These are phyloP conservation scores for Yamadazyma pseudoaaseri DNA, from an alignment of 1,139 yeast genomes.

Conservation along the genomic window DNA sequence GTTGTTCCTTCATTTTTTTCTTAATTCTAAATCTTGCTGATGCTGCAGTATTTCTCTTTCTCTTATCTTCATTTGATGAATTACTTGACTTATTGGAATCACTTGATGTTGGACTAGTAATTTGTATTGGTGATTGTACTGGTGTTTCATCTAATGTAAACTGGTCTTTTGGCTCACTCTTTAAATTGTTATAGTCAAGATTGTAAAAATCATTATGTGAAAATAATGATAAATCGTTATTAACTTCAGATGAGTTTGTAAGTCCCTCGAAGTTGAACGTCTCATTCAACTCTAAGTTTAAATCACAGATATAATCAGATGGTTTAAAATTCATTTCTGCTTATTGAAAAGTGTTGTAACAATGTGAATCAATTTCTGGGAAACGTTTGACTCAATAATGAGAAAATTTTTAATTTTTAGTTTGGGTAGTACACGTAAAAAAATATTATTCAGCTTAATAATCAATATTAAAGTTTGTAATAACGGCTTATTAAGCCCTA, in stretches of 20 bases:
- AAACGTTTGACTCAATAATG: not conserved
- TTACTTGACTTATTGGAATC: not conserved
- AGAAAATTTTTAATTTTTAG: not conserved
- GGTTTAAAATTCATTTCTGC: constrained; percentile 28
- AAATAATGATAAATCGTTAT: constrained; percentile 43
- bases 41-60: constrained; percentile 78
- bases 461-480: too few species aligned
- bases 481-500: too few species aligned
- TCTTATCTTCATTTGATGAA: constrained; percentile 43
- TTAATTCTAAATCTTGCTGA: constrained; percentile 77
- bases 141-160: not conserved
- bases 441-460: too few species aligned
- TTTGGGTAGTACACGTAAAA: too few species aligned
- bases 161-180: not conserved
- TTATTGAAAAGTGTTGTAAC: not conserved
- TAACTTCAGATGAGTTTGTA: constrained; percentile 7
- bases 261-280: constrained; percentile 11
- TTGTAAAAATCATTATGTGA: constrained; percentile 48
- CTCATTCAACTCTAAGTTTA: constrained; percentile 35
- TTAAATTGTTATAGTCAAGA: constrained; percentile 28
- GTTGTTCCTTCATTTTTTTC: constrained; percentile 81
- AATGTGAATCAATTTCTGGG: not conserved
- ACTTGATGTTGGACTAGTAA: not conserved
- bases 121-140: constrained; percentile 1
- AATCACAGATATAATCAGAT: constrained; percentile 41